Percentiles rank a stretch among this genome's conserved stretches.
phyloP scores from a whole-genome alignment of 2,329 filamentous ascomycete genomes.

The Annulohypoxylon truncatum region DNA sequence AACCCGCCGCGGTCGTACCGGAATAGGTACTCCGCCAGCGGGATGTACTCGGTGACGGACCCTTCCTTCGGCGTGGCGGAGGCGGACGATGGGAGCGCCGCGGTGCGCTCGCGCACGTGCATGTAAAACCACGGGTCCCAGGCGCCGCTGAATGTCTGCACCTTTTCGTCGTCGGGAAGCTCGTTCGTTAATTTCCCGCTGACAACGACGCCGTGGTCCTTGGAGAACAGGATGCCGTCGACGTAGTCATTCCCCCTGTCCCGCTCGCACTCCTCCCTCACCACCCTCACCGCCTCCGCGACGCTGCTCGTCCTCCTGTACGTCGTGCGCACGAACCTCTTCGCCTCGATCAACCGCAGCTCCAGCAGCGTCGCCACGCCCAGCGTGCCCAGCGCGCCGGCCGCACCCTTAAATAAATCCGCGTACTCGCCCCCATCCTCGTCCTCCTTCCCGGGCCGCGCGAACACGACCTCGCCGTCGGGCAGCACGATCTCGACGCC shows the following conservation, averaged over 20 bases:
- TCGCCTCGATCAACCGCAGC: conserved; percentile 70
- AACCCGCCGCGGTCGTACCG: conserved; percentile 81
- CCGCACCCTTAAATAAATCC: conserved; percentile 74
- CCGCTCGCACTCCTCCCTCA: conserved; percentile 60
- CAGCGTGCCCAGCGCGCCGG: conserved; percentile 74
- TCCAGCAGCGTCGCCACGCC: conserved; percentile 76
- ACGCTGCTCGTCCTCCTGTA: conserved; percentile 67
- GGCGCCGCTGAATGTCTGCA: conserved; percentile 60
- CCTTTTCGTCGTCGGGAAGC: conserved; percentile 50
- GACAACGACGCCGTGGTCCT: conserved; percentile 73
- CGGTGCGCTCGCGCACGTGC: conserved; percentile 67
- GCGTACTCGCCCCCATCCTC: conserved; percentile 39
- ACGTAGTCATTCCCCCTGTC: conserved; percentile 71
- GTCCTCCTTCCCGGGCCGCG: conserved; percentile 50
- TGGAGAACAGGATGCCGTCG: conserved; percentile 76
- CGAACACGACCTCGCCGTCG: conserved; percentile 70
- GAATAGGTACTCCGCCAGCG: conserved; percentile 79
- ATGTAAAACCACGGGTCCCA: conserved; percentile 83
- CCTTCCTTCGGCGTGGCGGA: conserved; percentile 36
- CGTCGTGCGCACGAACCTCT: conserved; percentile 69
- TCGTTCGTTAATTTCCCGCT: conserved; percentile 71
- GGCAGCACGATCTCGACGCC: conserved; percentile 76
- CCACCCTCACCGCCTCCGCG: conserved; percentile 59
- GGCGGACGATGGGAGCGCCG: conserved; percentile 44
- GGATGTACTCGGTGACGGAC: conserved; percentile 66